Conservation (phyloP, 2,329 filamentous ascomycete species). For the Claviceps sp. region DNA sequence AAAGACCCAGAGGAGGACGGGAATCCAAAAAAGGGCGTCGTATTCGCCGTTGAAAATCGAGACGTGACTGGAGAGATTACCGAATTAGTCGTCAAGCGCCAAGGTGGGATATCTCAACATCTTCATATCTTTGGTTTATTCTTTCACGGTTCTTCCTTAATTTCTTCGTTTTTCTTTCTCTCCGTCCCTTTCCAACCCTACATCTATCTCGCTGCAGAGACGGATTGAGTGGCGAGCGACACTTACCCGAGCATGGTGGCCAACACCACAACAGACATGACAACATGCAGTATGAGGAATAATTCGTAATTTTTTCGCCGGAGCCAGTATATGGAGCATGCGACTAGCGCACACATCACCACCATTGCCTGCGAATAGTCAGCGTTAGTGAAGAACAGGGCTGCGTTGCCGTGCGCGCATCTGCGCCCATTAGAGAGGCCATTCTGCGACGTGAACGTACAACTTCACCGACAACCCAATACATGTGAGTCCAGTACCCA, state of each 20-base stretch:
- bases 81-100: not conserved
- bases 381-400: not conserved
- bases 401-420: not conserved
- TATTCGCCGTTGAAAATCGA: constrained; percentile 38
- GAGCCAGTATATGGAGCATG: constrained; percentile 36
- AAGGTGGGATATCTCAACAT: no score
- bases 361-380: constrained; percentile 23
- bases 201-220: not conserved
- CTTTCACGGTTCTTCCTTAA: not conserved
- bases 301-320: constrained; percentile 38
- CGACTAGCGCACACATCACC: constrained; percentile 30
- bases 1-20: constrained; percentile 32
- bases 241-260: constrained; percentile 38
- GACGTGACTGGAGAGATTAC: constrained; percentile 23
- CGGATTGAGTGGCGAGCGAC: not conserved
- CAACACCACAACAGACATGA: constrained; percentile 35
- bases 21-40: constrained; percentile 35
- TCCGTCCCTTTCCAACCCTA: not conserved
- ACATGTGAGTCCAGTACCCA: constrained; percentile 27
- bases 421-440: not conserved
- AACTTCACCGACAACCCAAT: constrained; percentile 36
- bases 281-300: constrained; percentile 37
- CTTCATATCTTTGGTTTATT: not conserved
- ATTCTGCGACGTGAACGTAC: constrained; percentile 13
- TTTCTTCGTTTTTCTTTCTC: not conserved